Base-by-base conservation (phyloP, 495 filamentous ascomycete species). In the Staphylotrichum longicolle region DNA sequence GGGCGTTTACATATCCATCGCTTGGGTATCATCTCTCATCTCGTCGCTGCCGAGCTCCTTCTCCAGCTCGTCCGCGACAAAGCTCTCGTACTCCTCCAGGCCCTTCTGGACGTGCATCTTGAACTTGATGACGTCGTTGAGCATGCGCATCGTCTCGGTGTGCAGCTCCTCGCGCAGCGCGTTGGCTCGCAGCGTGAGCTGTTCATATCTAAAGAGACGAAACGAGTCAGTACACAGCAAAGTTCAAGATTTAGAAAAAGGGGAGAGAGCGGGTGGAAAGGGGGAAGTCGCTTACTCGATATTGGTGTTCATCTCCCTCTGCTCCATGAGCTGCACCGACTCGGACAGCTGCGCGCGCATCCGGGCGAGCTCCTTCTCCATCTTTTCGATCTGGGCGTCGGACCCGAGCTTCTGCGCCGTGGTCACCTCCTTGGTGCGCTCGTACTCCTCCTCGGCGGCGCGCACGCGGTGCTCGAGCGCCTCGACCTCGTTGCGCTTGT, bases 41-140 rank as follows among this genome's bases (percentile, higher is more conserved):
- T 83, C 80, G 50, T 80, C 81, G 34, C 81, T 72, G 41, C 76
- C 86, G 27, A 90, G 75, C 77, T 96, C 91, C 72, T 88, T 85
- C 77, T 93, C 88, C 42, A 95, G 86, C 78, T 97, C 93, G 66
- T 93, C 89, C 20, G 89, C 88, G 4, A 94, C 90, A 70, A 96
- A 95, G 53, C 83, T 86, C 74, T 97, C 93, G 72, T 96, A 96
- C 68, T 92, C 90, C 73, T 96, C 92, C 41, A 98, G 77, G 57
- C 85, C 86, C 74, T 90, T 90, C 73, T 98, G 94, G 49, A 98
- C 82, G 70, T 97, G 94, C 58, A 98, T 87, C 78, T 98, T 98
- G 86, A 98, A 98, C 66, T 91, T 91, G 78, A 97, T 96, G 70
- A 98, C 87, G 68, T 97, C 93, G 76, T 96, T 95, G 64, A 98